Conservation (phyloP, 1,139 yeast genomes). For the Saccharomyces hybrid region DNA sequence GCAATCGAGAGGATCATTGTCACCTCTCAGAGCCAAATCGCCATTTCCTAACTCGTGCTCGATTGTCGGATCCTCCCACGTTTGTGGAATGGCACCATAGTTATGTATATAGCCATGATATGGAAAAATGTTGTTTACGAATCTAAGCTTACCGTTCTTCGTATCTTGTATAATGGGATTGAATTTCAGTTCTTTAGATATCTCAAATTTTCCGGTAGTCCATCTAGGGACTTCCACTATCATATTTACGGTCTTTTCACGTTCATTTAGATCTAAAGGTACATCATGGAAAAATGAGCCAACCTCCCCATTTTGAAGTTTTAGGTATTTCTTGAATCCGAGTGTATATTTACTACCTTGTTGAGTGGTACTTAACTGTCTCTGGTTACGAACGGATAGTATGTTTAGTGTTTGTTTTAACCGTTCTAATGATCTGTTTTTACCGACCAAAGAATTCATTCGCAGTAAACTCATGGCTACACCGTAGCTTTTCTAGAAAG, state of each 20-base stretch:
- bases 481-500: not conserved
- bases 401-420: not conserved
- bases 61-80: slow-evolving; percentile 74
- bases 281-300: slow-evolving; percentile 86
- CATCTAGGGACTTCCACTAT: slow-evolving; percentile 92
- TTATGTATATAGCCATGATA: slow-evolving; percentile 94
- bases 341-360: slow-evolving; percentile 40
- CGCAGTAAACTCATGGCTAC: not conserved
- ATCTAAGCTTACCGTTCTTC: slow-evolving; percentile 81
- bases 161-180: slow-evolving; percentile 93
- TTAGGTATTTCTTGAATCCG: slow-evolving; percentile 39
- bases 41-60: slow-evolving; percentile 29
- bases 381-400: not conserved
- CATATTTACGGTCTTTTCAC: slow-evolving; percentile 67
- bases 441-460: not conserved
- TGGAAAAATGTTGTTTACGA: slow-evolving; percentile 88
- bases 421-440: not conserved
- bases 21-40: slow-evolving; percentile 58
- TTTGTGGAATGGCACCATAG: slow-evolving; percentile 97
- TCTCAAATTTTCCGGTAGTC: slow-evolving; percentile 91
- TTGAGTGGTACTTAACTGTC: slow-evolving; percentile 23
- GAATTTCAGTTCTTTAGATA: slow-evolving; percentile 60
- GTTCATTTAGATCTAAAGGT: slow-evolving; percentile 63
- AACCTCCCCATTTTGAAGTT: slow-evolving; percentile 40
- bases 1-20: slow-evolving; percentile 93